These are phyloP conservation scores for Aphanomyces euteiches DNA, from an alignment of 352 stramenopile species.

Conservation along the genomic window DNA sequence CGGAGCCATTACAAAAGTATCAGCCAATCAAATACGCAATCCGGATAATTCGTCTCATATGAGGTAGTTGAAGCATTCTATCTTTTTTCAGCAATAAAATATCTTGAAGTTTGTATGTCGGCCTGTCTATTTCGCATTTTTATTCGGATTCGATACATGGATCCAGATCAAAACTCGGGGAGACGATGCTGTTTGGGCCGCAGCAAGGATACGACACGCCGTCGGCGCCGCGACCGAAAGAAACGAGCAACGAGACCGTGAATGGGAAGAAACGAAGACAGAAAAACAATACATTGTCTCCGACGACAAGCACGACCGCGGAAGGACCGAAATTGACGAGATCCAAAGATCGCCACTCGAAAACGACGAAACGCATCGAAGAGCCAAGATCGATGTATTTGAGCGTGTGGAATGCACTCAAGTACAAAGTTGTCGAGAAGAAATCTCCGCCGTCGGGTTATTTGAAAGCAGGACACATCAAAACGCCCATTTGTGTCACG, in stretches of 20 bases:
- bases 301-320: neutral
- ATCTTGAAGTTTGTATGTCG: slow-evolving; percentile 10
- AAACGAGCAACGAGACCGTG: neutral
- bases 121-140: neutral
- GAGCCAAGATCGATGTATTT: slow-evolving; percentile 56
- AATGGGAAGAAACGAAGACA: neutral
- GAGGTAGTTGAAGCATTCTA: neutral
- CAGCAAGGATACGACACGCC: neutral
- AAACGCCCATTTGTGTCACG: slow-evolving; percentile 33
- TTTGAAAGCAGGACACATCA: slow-evolving; percentile 55
- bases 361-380: neutral
- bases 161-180: neutral
- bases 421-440: slow-evolving; percentile 43
- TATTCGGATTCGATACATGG: neutral
- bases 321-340: neutral
- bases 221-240: neutral
- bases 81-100: slow-evolving; percentile 1
- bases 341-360: slow-evolving; percentile 15
- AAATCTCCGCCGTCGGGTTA: slow-evolving; percentile 48
- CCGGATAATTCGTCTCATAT: slow-evolving; percentile 11
- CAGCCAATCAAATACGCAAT: neutral
- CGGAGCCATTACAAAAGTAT: neutral
- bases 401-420: slow-evolving; percentile 73
- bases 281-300: slow-evolving; percentile 9
- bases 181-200: slow-evolving; percentile 16